These are phyloP conservation scores for Acanthamoeba sp. DNA, from an alignment of 208 protist genomes.

Conservation along the genomic window DNA sequence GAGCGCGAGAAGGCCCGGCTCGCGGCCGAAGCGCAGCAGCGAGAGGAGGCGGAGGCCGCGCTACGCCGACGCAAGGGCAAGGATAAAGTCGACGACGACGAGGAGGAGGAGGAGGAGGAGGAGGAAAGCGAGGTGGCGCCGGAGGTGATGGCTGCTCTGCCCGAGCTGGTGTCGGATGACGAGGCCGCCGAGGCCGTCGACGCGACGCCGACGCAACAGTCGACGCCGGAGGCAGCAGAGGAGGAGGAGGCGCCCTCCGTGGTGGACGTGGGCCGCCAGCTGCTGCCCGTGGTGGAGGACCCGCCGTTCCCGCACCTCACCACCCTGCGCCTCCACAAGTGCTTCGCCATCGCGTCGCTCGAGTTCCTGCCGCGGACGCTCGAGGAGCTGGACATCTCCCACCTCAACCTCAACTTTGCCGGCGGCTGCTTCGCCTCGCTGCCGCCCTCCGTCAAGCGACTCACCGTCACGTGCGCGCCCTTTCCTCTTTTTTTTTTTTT, in stretches of 20 bases:
- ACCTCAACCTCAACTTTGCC: conserved; percentile 36
- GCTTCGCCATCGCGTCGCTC: conserved; percentile 21
- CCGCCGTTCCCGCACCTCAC: conserved; percentile 21
- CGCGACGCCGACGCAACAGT: neutral
- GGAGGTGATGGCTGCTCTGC: neutral
- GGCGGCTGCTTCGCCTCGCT: neutral
- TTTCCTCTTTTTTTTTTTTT: neutral
- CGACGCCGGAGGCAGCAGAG: neutral
- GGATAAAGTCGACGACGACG: neutral
- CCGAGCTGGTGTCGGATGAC: conserved; percentile 2
- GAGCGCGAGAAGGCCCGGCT: neutral
- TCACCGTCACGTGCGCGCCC: neutral
- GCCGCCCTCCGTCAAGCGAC: neutral
- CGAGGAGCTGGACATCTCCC: conserved; percentile 27
- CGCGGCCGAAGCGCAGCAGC: neutral
- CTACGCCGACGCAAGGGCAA: conserved; percentile 15
- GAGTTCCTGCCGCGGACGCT: neutral
- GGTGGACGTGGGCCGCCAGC: neutral
- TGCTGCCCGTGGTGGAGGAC: neutral
- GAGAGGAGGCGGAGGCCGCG: neutral
- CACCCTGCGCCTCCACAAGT: neutral
- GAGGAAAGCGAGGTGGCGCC: neutral
- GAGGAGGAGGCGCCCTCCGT: neutral
- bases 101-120: neutral
- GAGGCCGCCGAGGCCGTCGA: neutral